Conservation (phyloP, 1,284 basidiomycete species). For the Paramarasmius palmivorus region DNA sequence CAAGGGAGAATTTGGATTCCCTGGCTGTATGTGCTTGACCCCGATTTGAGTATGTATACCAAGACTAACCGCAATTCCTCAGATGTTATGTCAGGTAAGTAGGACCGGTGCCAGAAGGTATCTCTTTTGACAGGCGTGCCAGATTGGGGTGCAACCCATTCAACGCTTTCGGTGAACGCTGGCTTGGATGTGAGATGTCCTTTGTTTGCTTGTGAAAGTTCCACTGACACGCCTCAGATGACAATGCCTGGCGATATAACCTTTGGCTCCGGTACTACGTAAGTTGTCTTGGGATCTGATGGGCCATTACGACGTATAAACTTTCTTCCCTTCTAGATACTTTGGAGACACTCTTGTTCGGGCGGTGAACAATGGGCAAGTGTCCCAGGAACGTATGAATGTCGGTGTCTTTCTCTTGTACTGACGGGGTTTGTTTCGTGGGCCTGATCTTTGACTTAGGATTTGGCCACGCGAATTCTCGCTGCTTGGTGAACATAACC, state of each 20-base stretch:
- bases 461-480: conserved; percentile 64
- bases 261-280: conserved; percentile 35
- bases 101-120: conserved; percentile 32
- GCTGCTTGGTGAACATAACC: conserved; percentile 49
- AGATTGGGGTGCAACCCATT: conserved; percentile 43
- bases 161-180: conserved; percentile 46
- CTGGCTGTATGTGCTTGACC: conserved; percentile 51
- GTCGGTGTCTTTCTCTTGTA: conserved; percentile 24
- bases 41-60: neutral
- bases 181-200: conserved; percentile 57
- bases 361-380: conserved; percentile 54
- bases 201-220: neutral
- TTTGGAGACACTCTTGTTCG: conserved; percentile 52
- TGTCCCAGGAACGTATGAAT: conserved; percentile 50
- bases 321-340: conserved; percentile 31
- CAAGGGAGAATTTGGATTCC: conserved; percentile 74
- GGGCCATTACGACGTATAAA: neutral
- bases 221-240: conserved; percentile 35
- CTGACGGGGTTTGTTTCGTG: conserved; percentile 13
- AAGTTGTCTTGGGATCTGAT: neutral
- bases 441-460: conserved; percentile 30
- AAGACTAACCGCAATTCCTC: neutral
- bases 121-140: conserved; percentile 10
- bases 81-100: conserved; percentile 57
- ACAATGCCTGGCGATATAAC: conserved; percentile 62